A percentile compares a stretch with the other conserved stretches of the same genome.
Evolutionary conservation across 2,329 filamentous ascomycete genomes (phyloP).

Genomic region (Botrytis sinoallii): DNA sequence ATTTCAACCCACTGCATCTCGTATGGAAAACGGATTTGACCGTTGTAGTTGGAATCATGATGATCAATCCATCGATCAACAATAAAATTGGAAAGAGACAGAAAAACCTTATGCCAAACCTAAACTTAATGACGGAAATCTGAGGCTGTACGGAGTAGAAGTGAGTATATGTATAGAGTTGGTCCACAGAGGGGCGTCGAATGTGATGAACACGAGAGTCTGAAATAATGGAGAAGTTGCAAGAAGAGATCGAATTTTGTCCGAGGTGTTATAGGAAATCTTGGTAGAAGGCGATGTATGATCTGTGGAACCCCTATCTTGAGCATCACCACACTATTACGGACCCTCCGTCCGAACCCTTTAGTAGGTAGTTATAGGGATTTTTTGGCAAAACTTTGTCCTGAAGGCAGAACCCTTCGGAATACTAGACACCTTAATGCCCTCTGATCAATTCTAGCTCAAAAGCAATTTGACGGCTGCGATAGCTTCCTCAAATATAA

Average conservation of each 20-base stretch:
- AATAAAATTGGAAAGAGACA: slow-evolving; percentile 2
- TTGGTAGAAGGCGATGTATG: neutral
- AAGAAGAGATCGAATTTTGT: neutral
- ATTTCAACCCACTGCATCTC: slow-evolving; percentile 5
- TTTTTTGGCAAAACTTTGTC: neutral
- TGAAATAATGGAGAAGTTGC: slow-evolving; percentile 6
- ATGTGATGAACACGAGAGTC: slow-evolving; percentile 6
- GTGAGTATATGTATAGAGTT: neutral
- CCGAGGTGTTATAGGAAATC: slow-evolving; percentile 4
- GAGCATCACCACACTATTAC: neutral
- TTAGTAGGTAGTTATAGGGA: neutral
- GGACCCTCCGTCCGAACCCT: neutral
- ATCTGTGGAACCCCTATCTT: slow-evolving; percentile 9
- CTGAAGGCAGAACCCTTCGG: neutral
- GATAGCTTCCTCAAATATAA: neutral
- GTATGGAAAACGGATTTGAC: slow-evolving; percentile 1
- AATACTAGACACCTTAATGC: neutral
- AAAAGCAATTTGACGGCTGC: neutral
- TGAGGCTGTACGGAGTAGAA: slow-evolving; percentile 2
- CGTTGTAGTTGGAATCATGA: neutral
- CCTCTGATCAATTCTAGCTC: neutral
- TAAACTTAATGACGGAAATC: neutral
- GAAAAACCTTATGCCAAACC: neutral
- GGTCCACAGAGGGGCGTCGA: slow-evolving; percentile 11
- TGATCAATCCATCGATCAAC: neutral